Conservation (phyloP, 2,329 filamentous ascomycete genomes). For the Cadophora sp. region DNA sequence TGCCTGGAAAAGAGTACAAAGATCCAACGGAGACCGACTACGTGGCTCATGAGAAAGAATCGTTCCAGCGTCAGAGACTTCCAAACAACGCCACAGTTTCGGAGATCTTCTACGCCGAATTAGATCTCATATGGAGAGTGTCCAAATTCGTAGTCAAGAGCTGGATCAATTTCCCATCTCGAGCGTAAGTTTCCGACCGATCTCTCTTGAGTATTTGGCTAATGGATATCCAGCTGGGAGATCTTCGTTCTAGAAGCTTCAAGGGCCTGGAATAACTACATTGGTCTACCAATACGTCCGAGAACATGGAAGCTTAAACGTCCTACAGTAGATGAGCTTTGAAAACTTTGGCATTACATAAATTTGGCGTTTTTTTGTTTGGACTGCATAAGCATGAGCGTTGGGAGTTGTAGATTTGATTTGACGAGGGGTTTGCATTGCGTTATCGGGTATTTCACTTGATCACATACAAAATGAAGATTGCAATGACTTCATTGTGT, state of each 20-base stretch:
- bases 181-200: constrained; percentile 65
- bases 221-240: constrained; percentile 50
- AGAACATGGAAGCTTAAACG: constrained; percentile 56
- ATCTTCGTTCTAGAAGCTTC: constrained; percentile 60
- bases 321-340: constrained; percentile 50
- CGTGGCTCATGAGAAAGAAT: constrained; percentile 41
- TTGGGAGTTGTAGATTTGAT: constrained; percentile 1
- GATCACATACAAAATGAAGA: background rate
- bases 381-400: constrained; percentile 12
- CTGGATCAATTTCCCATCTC: constrained; percentile 73
- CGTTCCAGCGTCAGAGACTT: constrained; percentile 39
- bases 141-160: constrained; percentile 70
- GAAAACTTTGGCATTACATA: background rate
- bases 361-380: constrained; percentile 4
- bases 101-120: constrained; percentile 70
- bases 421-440: background rate
- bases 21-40: constrained; percentile 47
- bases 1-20: constrained; percentile 38
- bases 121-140: constrained; percentile 66
- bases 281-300: constrained; percentile 65
- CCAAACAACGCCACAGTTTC: constrained; percentile 52
- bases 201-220: constrained; percentile 7
- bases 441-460: background rate
- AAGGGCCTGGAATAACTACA: constrained; percentile 66
- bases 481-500: background rate